Evolutionary conservation across 2,329 filamentous ascomycete species (phyloP), one percentile per base, ranked within the genome.

Genomic region (Colletotrichum siamense): DNA sequence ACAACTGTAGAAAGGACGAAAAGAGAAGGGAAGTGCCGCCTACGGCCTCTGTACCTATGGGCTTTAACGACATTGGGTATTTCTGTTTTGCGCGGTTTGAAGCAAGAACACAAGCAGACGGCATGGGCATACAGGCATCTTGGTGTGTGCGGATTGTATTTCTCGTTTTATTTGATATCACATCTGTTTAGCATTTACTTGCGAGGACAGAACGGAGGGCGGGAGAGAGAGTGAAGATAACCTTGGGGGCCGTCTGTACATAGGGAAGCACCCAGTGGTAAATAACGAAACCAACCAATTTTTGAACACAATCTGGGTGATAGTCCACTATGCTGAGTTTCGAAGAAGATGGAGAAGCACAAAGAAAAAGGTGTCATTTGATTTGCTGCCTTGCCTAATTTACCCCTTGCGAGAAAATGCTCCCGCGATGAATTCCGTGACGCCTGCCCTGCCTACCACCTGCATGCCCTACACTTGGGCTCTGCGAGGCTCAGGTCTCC

Each of bases 141-240:
- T 52, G n/a, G 39, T 68, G 18, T 18, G 22, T 64, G 15, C 30
- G 18, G 28, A 67, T 34, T 66, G 64, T 39, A 39, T 39, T 39
- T 39, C 15, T 39, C 36, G 55, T 65, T 34, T 49, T 55, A 55
- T 74, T 55, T 77, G 62, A 77, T 77, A 77, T 73, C 77, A 70
- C 34, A 34, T 55, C 18, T 55, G 66, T 72, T 44, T 55, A 36
- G 34, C 39, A 64, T 49, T 62, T 36, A 39, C 18, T 39, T 32
- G 61, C 61, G 22, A 36, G 34, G 24, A 30, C 34, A 71, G 32
- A 28, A 44, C 24, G 15, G 52, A 26, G 34, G 39, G 16, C 39
- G 32, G 28, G 34, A 15, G 16, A 30, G 22, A 44, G 26, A 49
- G 63, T 18, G 63, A 65, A 5, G 3, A 34, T 10, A 24, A 68